Evolutionary conservation across 441 rosid genomes (phyloP), one percentile per base, ranked within the genome.

Genomic region (Pelargonium myrrhifolium): DNA sequence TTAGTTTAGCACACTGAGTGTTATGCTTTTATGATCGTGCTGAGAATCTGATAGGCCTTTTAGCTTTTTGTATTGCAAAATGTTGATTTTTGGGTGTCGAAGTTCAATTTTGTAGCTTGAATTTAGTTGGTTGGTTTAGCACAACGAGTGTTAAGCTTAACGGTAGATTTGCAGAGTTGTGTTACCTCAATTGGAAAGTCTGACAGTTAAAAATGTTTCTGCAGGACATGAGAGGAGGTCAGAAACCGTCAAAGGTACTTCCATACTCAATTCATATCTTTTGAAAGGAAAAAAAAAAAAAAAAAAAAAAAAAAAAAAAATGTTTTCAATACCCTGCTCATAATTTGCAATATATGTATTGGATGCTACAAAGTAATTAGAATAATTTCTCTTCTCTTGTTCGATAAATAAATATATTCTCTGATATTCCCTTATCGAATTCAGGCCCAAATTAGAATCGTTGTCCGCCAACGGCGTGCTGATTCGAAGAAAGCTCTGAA

Each of bases 401-500:
- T 28, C 3, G 31, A 3, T 28, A 55, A 59, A 37, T 72, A 58
- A 45, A 24, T 35, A 35, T 35, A 4, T 65, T 72, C 63, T 62
- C 63, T 78, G 79, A 71, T 67, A 31, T 45, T 49, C 3, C 2
- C 11, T 21, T 62, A 24, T 47, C 11, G 31, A 11, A 60, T n/a
- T 18, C 82, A 88, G 89, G 75, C 22, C 64, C 42, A 75, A 24
- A 31, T 77, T 70, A 81, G 79, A 73, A 86, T 72, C 76, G 37
- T 74, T 58, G 75, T 68, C 22, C 85, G 83, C 24, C 84, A 84
- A 78, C 84, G 77, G 78, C 83, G 84, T 21, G 70, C 84, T 21
- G 87, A 79, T 71, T 18, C 88, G n/a, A 83, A 88, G 76, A 79
- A 64, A 71, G 87, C 89, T 71, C 67, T 86, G 39, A 81, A 78